Base-by-base conservation (phyloP, 2,329 filamentous ascomycete species). In the Epicoccum sorghinum region DNA sequence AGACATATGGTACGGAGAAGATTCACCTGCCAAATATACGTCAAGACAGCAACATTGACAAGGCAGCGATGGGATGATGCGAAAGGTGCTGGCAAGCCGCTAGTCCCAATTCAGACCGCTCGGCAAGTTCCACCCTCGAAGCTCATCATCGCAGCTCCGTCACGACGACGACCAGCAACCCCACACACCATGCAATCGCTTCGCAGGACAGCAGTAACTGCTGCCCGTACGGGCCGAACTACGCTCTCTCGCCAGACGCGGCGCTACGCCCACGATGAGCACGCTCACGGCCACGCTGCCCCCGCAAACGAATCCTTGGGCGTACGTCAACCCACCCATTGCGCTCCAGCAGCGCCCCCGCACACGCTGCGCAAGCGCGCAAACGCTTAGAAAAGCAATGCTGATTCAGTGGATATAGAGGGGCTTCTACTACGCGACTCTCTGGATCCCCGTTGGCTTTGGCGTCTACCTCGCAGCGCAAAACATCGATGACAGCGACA, bases 401-500 rank as follows among this genome's bases (percentile, higher is more conserved):
- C 68, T 69, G 51, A 70, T 61, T 41, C 45, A 60, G 65, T 65
- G 61, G 59, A 54, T 2, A 41, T 57, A 70, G 82, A 67, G 65
- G 41, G 77, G 75, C 54, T 83, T 84, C 69, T 84, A 83, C 68
- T 84, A 74, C 69, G 58, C 80, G 42, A 66, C 74, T 38, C 63
- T 84, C 36, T 76, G 74, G 38, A 72, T 84, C 44, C 82, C 82
- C 8, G 53, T 75, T 32, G 73, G 71, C 40, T 65, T 77, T 52
- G 77, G 73, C 46, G 51, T 83, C 27, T 83, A 82, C 68, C 68
- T 73, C 37, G 60, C 79, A 50, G 78, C 80, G 40, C 71, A 74
- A 47, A 71, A 69, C 65, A 66, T 64, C 44, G 67, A 18, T 18
- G 18, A 69, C 43, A 72, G 78, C 65, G 74, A 74, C 37, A 66